Evolutionary conservation across 2,329 filamentous ascomycete genomes (phyloP), one percentile per base, ranked within the genome.

Genomic region (Aureobasidium sp.): DNA sequence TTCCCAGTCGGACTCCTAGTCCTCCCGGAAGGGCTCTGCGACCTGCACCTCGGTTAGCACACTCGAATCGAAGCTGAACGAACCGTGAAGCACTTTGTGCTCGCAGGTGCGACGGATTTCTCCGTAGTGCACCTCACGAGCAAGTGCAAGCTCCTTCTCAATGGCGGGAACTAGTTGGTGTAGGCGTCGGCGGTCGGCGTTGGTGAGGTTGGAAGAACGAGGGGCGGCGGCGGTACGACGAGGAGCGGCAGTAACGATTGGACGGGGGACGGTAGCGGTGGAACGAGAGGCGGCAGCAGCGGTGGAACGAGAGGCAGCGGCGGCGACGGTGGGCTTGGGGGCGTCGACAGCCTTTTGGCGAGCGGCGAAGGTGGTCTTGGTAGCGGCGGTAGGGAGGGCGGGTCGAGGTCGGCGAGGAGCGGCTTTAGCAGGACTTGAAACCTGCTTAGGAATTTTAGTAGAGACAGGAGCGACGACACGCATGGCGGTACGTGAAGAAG

Each of bases 1-100:
- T 15, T 41, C 36, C 54, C 54, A 58, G n/a, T 58, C 54, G 9
- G 54, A 48, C 34, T 47, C 54, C 54, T 58, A 58, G 42, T 58
- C 54, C 32, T 58, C 54, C 9, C 2, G 42, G 30, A 3, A 4
- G 6, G 34, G 13, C 13, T 39, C 25, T 34, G 21, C 36, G 15
- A 50, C 16, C 48, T 50, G 48, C 5, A 50, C 8, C 21, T 36
- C n/a, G 15, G 48, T 50, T 15, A 50, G 48, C 32, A 27, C 5
- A 10, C 30, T 36, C 11, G 32, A 13, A 4, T 36, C 30, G 27
- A 50, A 50, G 2, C 16, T 25, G 5, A 50, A 50, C 30, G 30
- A 30, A 37, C 48, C 48, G n/a, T 29, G 10, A n/a, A 27, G 21
- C 25, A 52, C 48, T 16, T 27, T n/a, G 32, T 53, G 27, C 11